Base-by-base conservation (phyloP, 257 asterid species). In the Anisodus tanguticus region DNA sequence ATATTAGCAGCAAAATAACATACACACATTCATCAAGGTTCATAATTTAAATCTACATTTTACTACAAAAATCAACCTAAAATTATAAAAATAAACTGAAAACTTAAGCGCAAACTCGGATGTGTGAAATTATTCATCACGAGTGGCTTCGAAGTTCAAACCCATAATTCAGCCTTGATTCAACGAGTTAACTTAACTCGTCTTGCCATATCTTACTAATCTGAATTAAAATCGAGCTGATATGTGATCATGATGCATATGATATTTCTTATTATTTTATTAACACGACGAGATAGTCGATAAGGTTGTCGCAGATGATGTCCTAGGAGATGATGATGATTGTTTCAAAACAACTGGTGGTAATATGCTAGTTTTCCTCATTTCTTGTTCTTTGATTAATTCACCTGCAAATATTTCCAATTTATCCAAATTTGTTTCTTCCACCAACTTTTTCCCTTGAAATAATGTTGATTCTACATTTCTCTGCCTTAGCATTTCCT, bases 231-330 rank as follows among this genome's bases (percentile, higher is more conserved):
- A 72, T 55, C 13, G 79, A 10, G 22, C 64, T 51, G 13, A 76
- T 76, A 76, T 51, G 10, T 51, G 63, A 76, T 26, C 62, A 74
- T 49, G 39, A 22, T 49, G 3, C 15, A 19, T 31, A 26, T 3
- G 45, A 12, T 66, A n/a, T 66, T 66, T 12, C 62, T 19, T 55
- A 3, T 66, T 3, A 41, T 41, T 22, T 8, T 35, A 84, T 54
- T 83, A 89, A 83, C 63, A 86, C 31, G 93, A 90, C 19, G 95
- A 92, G 26, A 89, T 68, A 35, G 93, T 88, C 26, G 97, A 91
- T n/a, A 87, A 71, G 9, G 94, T 93, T 41, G 98, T 91, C 77
- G 94, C 93, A 0, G 96, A 93, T 1, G 98, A 94, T 49, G 96
- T 89, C 83, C 96, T 83, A 0, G 95, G 93, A 0, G 98, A 87